Evolutionary conservation across 2,329 filamentous ascomycete genomes (phyloP).

Genomic region (Xylaria sp.): DNA sequence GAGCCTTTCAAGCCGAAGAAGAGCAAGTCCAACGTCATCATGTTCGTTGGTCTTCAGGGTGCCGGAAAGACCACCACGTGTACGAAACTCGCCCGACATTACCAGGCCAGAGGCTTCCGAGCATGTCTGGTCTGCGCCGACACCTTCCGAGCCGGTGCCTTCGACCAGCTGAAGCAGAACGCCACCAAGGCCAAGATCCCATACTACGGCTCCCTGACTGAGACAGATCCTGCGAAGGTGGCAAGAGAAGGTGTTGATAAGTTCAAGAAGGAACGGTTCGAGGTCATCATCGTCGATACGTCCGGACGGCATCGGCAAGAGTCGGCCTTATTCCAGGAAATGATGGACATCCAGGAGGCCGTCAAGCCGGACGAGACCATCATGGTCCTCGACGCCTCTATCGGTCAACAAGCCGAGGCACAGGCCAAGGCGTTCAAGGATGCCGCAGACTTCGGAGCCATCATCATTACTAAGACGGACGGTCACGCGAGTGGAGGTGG

Average conservation of each 20-base stretch:
- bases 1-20: conserved; percentile 98
- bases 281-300: conserved; percentile 98
- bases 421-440: conserved; percentile 98
- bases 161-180: conserved; percentile 98
- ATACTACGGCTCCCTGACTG: conserved; percentile 94
- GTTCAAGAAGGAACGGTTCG: conserved; percentile 98
- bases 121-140: conserved; percentile 95
- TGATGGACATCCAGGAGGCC: conserved; percentile 93
- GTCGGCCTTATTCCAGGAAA: conserved; percentile 92
- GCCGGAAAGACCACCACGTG: conserved; percentile 98
- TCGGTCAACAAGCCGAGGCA: conserved; percentile 92
- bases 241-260: conserved; percentile 96
- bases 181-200: conserved; percentile 98
- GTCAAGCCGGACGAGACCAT: conserved; percentile 95
- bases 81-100: conserved; percentile 94
- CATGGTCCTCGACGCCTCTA: conserved; percentile 95
- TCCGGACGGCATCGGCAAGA: conserved; percentile 95
- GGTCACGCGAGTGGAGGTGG: conserved; percentile 94
- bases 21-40: conserved; percentile 94
- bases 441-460: conserved; percentile 93
- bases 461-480: conserved; percentile 99
- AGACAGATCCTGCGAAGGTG: conserved; percentile 93
- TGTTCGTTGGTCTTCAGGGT: conserved; percentile 98
- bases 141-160: conserved; percentile 97
- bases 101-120: conserved; percentile 90